Percentiles rank a stretch among this genome's conserved stretches.
Conservation (phyloP, 129 eudicot species). For the sunflower (Helianthus annuus) region DNA sequence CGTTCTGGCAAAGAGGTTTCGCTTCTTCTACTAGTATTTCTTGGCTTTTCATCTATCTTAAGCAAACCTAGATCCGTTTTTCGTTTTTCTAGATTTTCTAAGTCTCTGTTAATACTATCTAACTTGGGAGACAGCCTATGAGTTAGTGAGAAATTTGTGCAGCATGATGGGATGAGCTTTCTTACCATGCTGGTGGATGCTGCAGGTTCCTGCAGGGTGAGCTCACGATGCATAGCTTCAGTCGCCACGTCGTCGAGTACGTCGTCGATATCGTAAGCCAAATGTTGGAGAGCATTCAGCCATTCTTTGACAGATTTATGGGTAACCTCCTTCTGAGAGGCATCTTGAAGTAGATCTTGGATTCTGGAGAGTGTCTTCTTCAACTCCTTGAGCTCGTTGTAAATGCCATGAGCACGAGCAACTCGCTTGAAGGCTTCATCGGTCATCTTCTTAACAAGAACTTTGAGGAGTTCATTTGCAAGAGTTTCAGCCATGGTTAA, state of each 20-base stretch:
- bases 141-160: not conserved
- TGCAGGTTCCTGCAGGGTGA: not conserved
- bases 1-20: no score
- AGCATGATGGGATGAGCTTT: constrained; percentile 1
- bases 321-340: constrained; percentile 38
- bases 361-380: constrained; percentile 10
- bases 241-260: not conserved
- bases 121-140: constrained; percentile 24
- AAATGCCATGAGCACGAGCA: constrained; percentile 25
- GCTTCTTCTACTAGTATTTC: no score
- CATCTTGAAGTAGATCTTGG: constrained; percentile 45
- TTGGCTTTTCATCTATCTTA: not conserved
- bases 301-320: constrained; percentile 7
- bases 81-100: constrained; percentile 22
- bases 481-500: not conserved
- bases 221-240: not conserved
- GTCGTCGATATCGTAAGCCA: not conserved
- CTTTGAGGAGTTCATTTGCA: not conserved
- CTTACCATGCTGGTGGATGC: not conserved
- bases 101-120: constrained; percentile 4
- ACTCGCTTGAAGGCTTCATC: constrained; percentile 24
- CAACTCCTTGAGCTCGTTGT: constrained; percentile 13
- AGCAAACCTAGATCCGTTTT: constrained; percentile 25
- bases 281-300: not conserved
- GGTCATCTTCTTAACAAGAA: constrained; percentile 31